Conservation (phyloP, 345 rosid genomes). For the Viola odorata region DNA sequence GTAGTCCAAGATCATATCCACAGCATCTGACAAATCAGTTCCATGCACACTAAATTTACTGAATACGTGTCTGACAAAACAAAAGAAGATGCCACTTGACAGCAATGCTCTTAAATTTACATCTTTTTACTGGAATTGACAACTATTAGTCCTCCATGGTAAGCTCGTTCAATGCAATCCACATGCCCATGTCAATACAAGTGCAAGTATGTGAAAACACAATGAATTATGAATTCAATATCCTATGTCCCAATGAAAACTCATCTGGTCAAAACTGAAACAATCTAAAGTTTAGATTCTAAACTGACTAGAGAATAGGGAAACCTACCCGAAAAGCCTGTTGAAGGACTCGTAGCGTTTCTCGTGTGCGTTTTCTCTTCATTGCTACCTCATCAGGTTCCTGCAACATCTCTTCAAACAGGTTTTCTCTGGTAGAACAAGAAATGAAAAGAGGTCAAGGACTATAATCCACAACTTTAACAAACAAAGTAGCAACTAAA, state of each 20-base stretch:
- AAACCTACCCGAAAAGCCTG: slow-evolving; percentile 83
- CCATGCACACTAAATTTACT: no score
- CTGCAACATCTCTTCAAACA: slow-evolving; percentile 98
- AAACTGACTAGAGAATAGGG: slow-evolving; percentile 2
- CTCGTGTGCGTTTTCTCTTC: slow-evolving; percentile 82
- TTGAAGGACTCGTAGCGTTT: slow-evolving; percentile 77
- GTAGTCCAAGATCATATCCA: no score
- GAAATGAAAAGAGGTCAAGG: neutral
- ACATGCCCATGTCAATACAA: neutral
- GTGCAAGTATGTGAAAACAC: neutral
- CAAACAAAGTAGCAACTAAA: neutral
- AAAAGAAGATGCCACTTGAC: no score
- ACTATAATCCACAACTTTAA: no score
- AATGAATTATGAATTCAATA: neutral
- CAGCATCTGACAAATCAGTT: no score
- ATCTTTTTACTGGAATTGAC: no score
- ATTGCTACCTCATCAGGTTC: slow-evolving; percentile 86
- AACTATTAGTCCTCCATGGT: no score
- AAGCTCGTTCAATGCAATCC: no score
- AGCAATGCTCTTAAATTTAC: no score
- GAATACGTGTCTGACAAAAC: no score
- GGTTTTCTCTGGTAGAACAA: slow-evolving; percentile 64
- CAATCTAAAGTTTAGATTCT: neutral
- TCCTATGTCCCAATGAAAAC: neutral
- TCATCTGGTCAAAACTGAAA: neutral